Conservation (phyloP, 2,329 filamentous ascomycete species). For the Cytospora schulzeri region DNA sequence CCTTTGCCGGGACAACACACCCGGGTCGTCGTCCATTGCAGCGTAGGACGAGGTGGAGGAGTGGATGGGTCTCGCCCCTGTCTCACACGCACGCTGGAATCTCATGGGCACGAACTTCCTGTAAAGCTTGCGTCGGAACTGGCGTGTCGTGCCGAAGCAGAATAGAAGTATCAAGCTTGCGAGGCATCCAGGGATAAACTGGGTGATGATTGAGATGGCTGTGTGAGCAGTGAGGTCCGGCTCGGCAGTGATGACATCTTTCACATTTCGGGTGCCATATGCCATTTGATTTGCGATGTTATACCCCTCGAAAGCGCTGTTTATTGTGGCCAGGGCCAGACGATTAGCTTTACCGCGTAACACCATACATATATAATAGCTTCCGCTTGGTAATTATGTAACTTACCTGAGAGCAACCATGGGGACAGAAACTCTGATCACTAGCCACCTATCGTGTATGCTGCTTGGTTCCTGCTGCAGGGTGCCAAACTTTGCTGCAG, state of each 20-base stretch:
- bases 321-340: neutral
- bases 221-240: conserved; percentile 21
- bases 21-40: conserved; percentile 25
- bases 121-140: conserved; percentile 18
- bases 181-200: conserved; percentile 24
- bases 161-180: conserved; percentile 21
- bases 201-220: conserved; percentile 3
- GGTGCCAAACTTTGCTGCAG: conserved; percentile 19
- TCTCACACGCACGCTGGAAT: conserved; percentile 4
- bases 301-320: conserved; percentile 21
- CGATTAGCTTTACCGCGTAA: neutral
- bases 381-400: neutral
- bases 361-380: neutral
- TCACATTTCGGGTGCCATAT: neutral
- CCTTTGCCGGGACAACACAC: conserved; percentile 25
- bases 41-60: conserved; percentile 12
- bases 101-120: conserved; percentile 12
- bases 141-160: conserved; percentile 23
- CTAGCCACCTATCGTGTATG: conserved; percentile 27
- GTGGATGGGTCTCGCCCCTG: conserved; percentile 4
- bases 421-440: conserved; percentile 19
- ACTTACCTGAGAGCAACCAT: conserved; percentile 16
- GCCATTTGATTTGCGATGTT: conserved; percentile 17
- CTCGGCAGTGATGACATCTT: neutral
- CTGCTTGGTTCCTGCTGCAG: conserved; percentile 21